Evolutionary conservation across 331 rosid genomes (phyloP).

Genomic region (Prunus yedoensis): DNA sequence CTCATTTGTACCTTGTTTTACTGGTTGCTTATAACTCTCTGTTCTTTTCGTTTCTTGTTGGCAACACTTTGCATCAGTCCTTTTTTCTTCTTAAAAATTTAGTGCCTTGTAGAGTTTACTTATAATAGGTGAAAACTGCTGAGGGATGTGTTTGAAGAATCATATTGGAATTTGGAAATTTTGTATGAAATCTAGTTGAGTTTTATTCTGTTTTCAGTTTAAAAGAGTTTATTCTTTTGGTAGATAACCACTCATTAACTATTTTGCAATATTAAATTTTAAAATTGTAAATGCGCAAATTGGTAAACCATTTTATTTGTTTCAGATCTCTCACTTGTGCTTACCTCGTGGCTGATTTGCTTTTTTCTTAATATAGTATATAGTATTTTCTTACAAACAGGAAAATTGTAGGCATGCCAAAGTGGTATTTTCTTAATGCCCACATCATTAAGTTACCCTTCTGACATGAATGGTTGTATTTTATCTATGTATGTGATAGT

Average conservation of each 20-base stretch:
- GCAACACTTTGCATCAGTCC: not conserved
- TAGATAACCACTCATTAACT: not conserved
- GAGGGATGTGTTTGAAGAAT: not conserved
- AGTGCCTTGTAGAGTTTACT: not conserved
- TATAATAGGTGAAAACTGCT: too few relatives aligned
- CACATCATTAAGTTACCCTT: not conserved
- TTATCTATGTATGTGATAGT: not conserved
- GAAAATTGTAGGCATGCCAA: not conserved
- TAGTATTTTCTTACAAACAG: not conserved
- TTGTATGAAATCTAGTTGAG: not conserved
- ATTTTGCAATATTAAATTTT: not conserved
- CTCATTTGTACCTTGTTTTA: not conserved
- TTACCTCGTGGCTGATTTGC: not conserved
- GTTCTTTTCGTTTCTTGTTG: not conserved
- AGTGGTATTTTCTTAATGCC: not conserved
- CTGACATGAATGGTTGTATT: not conserved
- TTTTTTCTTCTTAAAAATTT: not conserved
- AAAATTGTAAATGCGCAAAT: too few relatives aligned
- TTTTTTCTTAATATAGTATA: not conserved
- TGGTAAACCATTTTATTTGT: not conserved
- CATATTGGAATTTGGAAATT: not conserved
- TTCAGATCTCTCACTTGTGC: not conserved
- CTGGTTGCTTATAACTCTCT: not conserved
- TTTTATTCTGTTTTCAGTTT: not conserved
- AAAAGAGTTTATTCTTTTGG: not conserved